Base-by-base conservation (phyloP, 352 stramenopile genomes). In the Discostella stelligera region DNA sequence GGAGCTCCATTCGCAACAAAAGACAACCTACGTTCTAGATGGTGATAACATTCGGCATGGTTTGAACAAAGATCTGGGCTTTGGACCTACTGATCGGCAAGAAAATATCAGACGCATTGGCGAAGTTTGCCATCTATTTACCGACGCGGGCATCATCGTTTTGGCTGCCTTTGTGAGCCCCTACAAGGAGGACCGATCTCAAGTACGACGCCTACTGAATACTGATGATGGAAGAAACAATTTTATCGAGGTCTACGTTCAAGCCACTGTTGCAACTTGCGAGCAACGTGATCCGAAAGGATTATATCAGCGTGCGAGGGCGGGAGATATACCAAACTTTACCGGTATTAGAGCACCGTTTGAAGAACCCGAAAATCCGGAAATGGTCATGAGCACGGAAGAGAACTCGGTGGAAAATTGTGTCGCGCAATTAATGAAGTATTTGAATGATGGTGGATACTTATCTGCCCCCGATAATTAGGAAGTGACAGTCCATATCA, bases 11-110 rank as follows among this genome's bases (percentile, higher is more conserved):
- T 62, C 94, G 55, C 82, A 61, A 20, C 44, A 87, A 25, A 92
- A 97, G 65, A 88, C 96, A 74, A 94, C 95, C 14, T 98, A 98
- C 83, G 88, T 95, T 30, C 89, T 99, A 25, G 96, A 98, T 80
- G 96, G 96, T 18, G 96, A 99, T 86, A 98, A 99, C 79, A 96
- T 98, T 65, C 95, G 96, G 66, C 97, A 98, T 49, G 96, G 96
- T 4, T 69, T 99, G 8, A 98, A 98, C 80, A 90, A 93, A 64
- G 96, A 98, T 82, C 82, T 98, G 27, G 87, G 85, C 65, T 99
- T 99, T 79, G 94, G 94, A 0, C 91, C 94, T 20, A 91, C 87
- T 7, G 96, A 98, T 85, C 93, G 96, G n/a, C 92, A 91, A 2
- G 96, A 99, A 66, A 98, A 95, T 58, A 95, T 99, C 55, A 94